Evolutionary conservation across 2,329 filamentous ascomycete genomes (phyloP), one percentile per base, ranked within the genome.

Genomic region (Xylariaceae sp.): DNA sequence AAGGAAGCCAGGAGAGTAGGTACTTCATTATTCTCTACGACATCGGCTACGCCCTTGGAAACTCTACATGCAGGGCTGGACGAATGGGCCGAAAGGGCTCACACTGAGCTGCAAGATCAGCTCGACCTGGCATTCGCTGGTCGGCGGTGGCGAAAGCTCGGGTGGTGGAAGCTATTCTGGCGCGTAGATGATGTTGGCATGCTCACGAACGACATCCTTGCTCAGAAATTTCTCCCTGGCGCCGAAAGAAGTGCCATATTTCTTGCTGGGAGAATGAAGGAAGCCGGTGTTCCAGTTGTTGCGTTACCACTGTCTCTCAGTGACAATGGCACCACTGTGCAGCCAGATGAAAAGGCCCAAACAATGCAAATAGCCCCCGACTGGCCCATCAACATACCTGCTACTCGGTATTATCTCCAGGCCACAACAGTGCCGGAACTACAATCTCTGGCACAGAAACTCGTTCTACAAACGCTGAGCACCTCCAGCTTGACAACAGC

Each of bases 101-200:
- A 97, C 59, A 76, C 81, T 1, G 91, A 97, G 63, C 74, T 97
- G 7, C 87, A 89, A 48, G 77, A 85, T 38, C 78, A 89, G 52
- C 78, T 96, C 2, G 85, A 91, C 50, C 67, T 79, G 34, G 89
- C 88, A 0, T 91, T 96, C 53, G 71, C 77, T 0, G 81, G 86
- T n/a, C 74, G 69, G 15, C 74, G 81, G 30, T 96, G 91, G 91
- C 78, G 80, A 19, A 84, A 86, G 48, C 71, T 95, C 3, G 77
- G 82, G 13, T 97, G 91, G 90, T 96, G 89, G 85, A 95, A 95
- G 62, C 75, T 97, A 0, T 89, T 95, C 60, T 95, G 89, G 89
- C 81, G 89, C 16, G 89, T 93, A 18, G 91, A 97, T 59, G 91
- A 96, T 55, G 88, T 96, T 9, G 80, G 81, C 3, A 85, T 91